These are phyloP conservation scores for Brassica juncea DNA, from an alignment of 345 rosid species.

Conservation along the genomic window DNA sequence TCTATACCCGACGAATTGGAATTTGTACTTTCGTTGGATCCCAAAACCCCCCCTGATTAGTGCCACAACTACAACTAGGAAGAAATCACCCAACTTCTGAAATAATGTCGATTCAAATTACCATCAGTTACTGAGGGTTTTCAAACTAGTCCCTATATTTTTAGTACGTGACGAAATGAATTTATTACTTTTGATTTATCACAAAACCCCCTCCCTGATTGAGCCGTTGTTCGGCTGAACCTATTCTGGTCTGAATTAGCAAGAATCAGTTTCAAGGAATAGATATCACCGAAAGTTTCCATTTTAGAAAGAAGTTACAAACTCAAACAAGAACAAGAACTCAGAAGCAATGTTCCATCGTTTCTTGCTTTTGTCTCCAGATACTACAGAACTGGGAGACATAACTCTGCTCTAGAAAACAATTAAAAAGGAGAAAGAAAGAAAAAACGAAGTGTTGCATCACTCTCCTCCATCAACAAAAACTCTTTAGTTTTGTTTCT, in stretches of 20 bases:
- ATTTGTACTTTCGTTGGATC: background rate
- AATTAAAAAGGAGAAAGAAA: background rate
- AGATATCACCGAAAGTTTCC: background rate
- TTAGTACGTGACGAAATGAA: background rate
- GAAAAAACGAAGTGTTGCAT: slow-evolving; percentile 8
- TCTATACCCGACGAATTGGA: background rate
- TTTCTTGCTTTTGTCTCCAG: slow-evolving; percentile 12
- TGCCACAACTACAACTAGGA: background rate
- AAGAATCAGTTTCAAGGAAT: background rate
- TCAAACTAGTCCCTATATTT: background rate
- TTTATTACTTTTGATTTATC: too few species aligned
- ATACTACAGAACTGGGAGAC: slow-evolving; percentile 19
- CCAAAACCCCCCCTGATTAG: background rate
- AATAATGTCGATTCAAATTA: too few species aligned
- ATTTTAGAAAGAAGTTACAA: background rate
- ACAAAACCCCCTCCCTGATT: too few species aligned
- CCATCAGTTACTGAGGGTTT: background rate
- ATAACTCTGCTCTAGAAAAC: slow-evolving; percentile 12
- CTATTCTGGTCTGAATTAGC: background rate
- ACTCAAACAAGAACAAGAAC: slow-evolving; percentile 22
- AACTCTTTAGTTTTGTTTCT: background rate
- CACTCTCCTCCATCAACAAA: slow-evolving; percentile 29
- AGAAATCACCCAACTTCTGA: too few species aligned
- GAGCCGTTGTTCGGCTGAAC: too few species aligned
- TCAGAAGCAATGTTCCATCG: slow-evolving; percentile 29